Percentiles rank a stretch among this genome's conserved stretches.
Evolutionary conservation across 2,329 filamentous ascomycete genomes (phyloP).

Genomic region (Sordariomycetes sp.): DNA sequence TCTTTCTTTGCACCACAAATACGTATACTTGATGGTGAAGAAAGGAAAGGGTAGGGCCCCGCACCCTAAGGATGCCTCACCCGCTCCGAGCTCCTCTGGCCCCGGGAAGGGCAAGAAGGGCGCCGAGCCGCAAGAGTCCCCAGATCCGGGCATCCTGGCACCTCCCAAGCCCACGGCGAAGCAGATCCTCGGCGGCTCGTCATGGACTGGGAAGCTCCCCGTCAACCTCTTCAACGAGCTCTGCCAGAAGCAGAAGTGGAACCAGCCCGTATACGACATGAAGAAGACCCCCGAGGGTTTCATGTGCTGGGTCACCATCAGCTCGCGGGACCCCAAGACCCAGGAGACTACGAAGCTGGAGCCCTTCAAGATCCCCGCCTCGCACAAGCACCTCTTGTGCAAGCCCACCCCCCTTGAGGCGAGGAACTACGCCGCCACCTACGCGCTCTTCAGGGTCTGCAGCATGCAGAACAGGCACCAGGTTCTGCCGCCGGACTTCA

Average conservation of each 20-base stretch:
- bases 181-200: constrained; percentile 85
- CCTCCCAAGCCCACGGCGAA: constrained; percentile 54
- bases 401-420: constrained; percentile 81
- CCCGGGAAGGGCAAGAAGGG: constrained; percentile 33
- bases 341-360: constrained; percentile 64
- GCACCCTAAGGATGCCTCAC: constrained; percentile 14
- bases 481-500: constrained; percentile 84
- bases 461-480: constrained; percentile 95
- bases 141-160: constrained; percentile 18
- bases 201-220: constrained; percentile 95
- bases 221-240: constrained; percentile 90
- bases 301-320: constrained; percentile 73
- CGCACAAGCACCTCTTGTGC: constrained; percentile 64
- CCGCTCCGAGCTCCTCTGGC: constrained; percentile 25
- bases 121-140: constrained; percentile 17
- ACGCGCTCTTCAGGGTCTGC: constrained; percentile 81
- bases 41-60: constrained; percentile 41
- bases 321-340: constrained; percentile 68
- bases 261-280: constrained; percentile 84
- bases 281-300: constrained; percentile 63
- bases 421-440: constrained; percentile 85
- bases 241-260: constrained; percentile 94
- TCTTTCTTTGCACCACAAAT: background rate
- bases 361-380: constrained; percentile 69
- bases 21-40: constrained; percentile 29